Evolutionary conservation across 192 early-diverging fungal genomes (phyloP), one percentile per base, ranked within the genome.

Genomic region (Kappamyces sp.): DNA sequence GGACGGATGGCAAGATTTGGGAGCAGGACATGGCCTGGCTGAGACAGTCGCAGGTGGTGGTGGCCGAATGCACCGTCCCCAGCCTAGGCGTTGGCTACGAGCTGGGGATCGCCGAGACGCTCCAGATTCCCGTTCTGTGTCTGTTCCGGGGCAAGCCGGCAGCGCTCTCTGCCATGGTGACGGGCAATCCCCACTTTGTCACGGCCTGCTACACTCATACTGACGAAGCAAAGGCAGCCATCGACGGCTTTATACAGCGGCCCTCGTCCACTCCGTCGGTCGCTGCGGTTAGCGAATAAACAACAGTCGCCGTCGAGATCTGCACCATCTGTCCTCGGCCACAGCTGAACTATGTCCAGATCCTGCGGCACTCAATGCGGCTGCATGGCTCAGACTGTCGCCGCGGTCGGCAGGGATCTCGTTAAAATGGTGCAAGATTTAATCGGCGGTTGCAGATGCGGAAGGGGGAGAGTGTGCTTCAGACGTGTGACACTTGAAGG

Each of bases 401-500:
- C 23, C 23, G 23, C 23, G 23, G 23, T 23, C 23, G 23, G 23
- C 23, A 23, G 23, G 23, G 23, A 23, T 23, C 23, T 23, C 23
- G 23, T 23, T 23, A 23, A 23, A 23, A 23, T 23, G 23, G 23
- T 23, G 23, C 23, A 23, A 23, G 23, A 23, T 23, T 23, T 23
- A 23, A 23, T 23, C 23, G 23, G 23, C 23, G 23, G 23, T 23
- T 23, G 23, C 23, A 23, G 23, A 23, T 23, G 23, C 23, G 23
- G 23, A 23, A 23, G 23, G 23, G 23, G 23, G 23, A 23, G 23
- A 23, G 23, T 23, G 23, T 23, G 23, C 23, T 23, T 23, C 23
- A 23, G 42, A 60, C 55, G 23, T 23, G 50, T 60, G 59, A 43
- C 59, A 68, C 48, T 90, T 89, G 75, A 90, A 86, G 7, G 89